Base-by-base conservation (phyloP, 176 grass and related monocot genomes). In the Pontederia crassipes region DNA sequence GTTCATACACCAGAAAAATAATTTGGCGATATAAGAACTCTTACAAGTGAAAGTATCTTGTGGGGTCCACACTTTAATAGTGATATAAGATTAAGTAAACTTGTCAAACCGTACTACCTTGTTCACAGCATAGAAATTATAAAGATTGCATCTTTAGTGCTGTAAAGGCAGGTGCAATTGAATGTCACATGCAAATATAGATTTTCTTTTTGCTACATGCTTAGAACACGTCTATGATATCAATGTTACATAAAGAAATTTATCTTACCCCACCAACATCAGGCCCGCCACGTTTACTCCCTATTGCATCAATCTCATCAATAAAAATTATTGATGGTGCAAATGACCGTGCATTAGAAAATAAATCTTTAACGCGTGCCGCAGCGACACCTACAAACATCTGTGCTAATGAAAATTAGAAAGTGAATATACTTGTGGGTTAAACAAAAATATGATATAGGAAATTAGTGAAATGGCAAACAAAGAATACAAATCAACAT, bases 301-400 rank as follows among this genome's bases (percentile, higher is more conserved):
- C 71, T 20, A 74, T 74, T 27, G 71, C 71, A 64, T 74, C 71
- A 28, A 74, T 74, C 50, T 74, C 71, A 46, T 74, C 71, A 64
- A 74, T 74, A 28, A 74, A 74, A 32, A 74, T 74, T 54, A 74
- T 74, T 47, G 71, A 74, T 54, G 71, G 71, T 56, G 71, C 71
- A 74, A 46, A 74, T 28, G 60, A 74, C 47, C 71, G 62, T 15
- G 71, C 71, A 74, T 13, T 74, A 48, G 52, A 28, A 74, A 74
- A 74, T 9, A 74, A 50, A 61, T 74, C 71, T 40, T 74, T 74
- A 35, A 74, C 71, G 56, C 71, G 71, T 16, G 71, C 49, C 55
- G 71, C 71, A 6, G 71, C 71, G 47, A 74, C 60, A 74, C 71
- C 71, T 56, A 74, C 71, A 64, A 74, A 74, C 71, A 74, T 74